Evolutionary conservation across 2,329 filamentous ascomycete species (phyloP), one percentile per base, ranked within the genome.

Genomic region (Pseudogymnoascus destructans): DNA sequence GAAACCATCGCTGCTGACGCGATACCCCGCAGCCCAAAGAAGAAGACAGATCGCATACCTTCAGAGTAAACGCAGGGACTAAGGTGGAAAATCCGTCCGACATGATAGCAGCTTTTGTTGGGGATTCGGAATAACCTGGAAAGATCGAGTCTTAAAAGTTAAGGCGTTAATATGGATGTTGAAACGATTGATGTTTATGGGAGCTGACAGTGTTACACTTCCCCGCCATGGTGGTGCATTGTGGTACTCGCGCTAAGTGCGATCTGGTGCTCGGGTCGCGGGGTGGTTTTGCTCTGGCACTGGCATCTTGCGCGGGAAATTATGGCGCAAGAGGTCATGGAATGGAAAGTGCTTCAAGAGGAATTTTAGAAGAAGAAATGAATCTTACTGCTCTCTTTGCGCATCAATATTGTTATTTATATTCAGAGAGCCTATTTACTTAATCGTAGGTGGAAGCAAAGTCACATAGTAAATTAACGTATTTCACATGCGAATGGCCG

Each of bases 21-120:
- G 42, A 27, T 52, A 27, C 46, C 46, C 25, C 46, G 46, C 46
- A 52, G 9, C 8, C 15, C 25, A 8, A 40, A 70, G 27, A 71
- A 70, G 32, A 67, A 10, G n/a, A 30, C 2, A 15, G 9, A 19
- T 30, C 13, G 15, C 27, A 30, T 17, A 52, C 38, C 56, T 19
- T 57, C 33, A 52, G 38, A 30, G 56, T 56, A 32, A 56, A 56
- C 7, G 54, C 54, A 23, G 54, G 54, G 7, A 56, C 23, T 8
- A 56, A 38, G 11, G 54, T 56, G 13, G 54, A 3, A 27, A 56
- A 56, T 35, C 54, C 54, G 32, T 56, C 54, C 25, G 46, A 52
- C 46, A 52, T 52, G 46, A 52, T 52, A 25, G 15, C 8, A 15
- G 5, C 9, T 32, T 30, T 52, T 30, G 23, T 19, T 52, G 9